A percentile compares a stretch with the other conserved stretches of the same genome.
phyloP scores from a whole-genome alignment of 192 early-diverging fungal species.

The Coemansia sp. region DNA sequence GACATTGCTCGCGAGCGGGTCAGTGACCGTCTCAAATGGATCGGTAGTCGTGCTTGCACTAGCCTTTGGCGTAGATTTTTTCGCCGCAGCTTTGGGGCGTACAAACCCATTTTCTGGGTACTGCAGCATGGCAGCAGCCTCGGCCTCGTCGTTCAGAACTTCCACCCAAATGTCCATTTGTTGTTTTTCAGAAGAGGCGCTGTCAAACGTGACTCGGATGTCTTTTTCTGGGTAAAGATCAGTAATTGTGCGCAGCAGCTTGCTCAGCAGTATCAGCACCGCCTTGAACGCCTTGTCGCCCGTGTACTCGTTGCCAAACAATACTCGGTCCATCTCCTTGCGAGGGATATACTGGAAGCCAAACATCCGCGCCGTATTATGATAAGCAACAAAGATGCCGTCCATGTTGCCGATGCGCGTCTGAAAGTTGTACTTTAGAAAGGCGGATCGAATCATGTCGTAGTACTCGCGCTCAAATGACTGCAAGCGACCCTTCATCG shows the following conservation, averaged over 20 bases:
- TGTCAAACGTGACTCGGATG: constrained; percentile 61
- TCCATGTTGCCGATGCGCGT: constrained; percentile 94
- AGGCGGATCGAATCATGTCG: constrained; percentile 90
- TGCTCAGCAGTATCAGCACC: constrained; percentile 62
- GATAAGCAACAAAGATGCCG: constrained; percentile 89
- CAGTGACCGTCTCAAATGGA: constrained; percentile 13
- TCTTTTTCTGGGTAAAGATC: constrained; percentile 59
- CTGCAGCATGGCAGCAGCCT: constrained; percentile 23
- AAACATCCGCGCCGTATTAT: constrained; percentile 88
- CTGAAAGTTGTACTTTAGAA: constrained; percentile 89
- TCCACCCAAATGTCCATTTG: constrained; percentile 57
- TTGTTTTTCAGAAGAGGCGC: background rate
- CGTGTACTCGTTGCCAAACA: constrained; percentile 70
- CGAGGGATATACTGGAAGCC: constrained; percentile 92
- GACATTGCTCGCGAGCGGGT: constrained; percentile 18
- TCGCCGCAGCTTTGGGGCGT: background rate
- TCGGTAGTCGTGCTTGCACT: background rate
- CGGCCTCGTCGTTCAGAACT: constrained; percentile 47
- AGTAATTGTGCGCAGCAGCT: constrained; percentile 62
- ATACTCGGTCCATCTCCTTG: constrained; percentile 75
- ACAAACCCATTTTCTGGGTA: constrained; percentile 31
- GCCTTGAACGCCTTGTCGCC: constrained; percentile 73
- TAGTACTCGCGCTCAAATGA: constrained; percentile 93
- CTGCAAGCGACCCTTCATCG: constrained; percentile 64
- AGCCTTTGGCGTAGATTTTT: background rate